Conservation (phyloP, 345 rosid species). For the Gossypium arboreum region DNA sequence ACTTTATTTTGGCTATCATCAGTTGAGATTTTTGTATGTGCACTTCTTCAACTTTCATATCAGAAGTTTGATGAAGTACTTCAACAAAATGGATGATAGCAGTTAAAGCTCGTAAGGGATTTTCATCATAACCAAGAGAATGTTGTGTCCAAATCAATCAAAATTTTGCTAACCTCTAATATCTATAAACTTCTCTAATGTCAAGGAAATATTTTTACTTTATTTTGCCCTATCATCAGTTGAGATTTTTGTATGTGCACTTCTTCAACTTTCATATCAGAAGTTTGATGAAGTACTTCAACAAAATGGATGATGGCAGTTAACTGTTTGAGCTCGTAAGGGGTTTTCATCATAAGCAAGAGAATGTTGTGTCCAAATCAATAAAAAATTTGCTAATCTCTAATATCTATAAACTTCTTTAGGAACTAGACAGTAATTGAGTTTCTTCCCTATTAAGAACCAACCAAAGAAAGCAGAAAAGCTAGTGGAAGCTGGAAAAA, state of each 20-base stretch:
- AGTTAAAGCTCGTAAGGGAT: background rate
- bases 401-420: background rate
- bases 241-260: background rate
- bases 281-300: background rate
- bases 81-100: background rate
- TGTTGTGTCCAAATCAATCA: slow-evolving; percentile 5
- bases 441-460: slow-evolving; percentile 4
- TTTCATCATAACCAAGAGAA: background rate
- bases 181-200: background rate
- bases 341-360: background rate
- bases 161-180: background rate
- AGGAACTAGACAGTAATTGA: background rate
- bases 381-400: background rate
- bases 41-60: background rate
- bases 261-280: background rate
- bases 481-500: background rate
- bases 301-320: background rate
- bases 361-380: slow-evolving; percentile 6
- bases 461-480: slow-evolving; percentile 7
- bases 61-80: background rate
- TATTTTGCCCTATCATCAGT: background rate
- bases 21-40: background rate
- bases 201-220: background rate
- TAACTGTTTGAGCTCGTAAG: background rate
- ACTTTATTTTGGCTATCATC: slow-evolving; percentile 6